Base-by-base conservation (phyloP, 306 rosid species). In the Fragaria vesca region DNA sequence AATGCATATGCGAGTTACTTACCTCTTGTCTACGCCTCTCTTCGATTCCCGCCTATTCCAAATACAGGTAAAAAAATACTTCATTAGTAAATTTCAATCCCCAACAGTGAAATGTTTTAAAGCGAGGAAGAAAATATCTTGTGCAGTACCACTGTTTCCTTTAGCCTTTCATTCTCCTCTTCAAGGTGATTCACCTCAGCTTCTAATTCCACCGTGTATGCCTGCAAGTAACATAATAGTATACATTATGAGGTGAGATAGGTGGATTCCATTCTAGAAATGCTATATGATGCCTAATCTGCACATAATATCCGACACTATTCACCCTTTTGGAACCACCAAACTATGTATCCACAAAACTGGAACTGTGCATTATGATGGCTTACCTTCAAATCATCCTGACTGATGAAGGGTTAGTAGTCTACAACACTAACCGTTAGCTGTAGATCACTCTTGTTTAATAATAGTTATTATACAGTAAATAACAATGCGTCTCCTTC, bases 201-300 rank as follows among this genome's bases (percentile, higher is more conserved):
- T 83, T 93, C 97, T 38, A 93, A 79, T 82, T 91, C 97, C 48
- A 89, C 90, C 1, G 91, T 88, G 32, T 93, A 93, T 42, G 96
- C 96, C 97, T 93, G 86, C 75, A 51, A 42, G 16, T 16, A 16
- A 43, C 36, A 34, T 11, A 48, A 72, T 28, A 20, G 12, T 54
- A 66, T 38, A 15, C 4, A 38, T 38, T 13, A 26, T 36, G 15
- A 21, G 40, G 54, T 32, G 17, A 2, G 32, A 46, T 6, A 61
- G 5, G 20, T 74, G 45, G 46, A 15, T 42, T 28, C 15, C 17
- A 15, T 42, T 74, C 5, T 6, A 26, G 57, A 71, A 60, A 10
- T 60, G 66, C 66, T 60, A 26, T 24, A 55, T 20, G 30, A 55
- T 54, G 61, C 13, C 28, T n/a, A 7, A 55, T 9, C 21, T 51